phyloP scores from a whole-genome alignment of 108 stramenopile species.

The Conticribra guillardii region DNA sequence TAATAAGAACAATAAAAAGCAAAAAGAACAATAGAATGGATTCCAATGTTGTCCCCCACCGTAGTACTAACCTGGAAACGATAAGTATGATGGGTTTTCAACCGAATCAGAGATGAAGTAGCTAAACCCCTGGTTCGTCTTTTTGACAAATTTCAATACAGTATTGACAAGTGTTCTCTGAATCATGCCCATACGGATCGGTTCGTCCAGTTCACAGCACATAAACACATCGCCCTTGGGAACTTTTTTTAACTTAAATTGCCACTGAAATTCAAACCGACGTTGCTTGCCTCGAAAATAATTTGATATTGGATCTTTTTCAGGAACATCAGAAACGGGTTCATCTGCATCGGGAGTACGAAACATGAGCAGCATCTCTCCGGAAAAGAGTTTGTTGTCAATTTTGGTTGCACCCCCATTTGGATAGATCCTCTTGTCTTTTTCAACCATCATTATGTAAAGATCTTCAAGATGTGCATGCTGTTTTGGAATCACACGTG shows the following conservation, averaged over 20 bases:
- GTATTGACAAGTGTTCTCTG: conserved; percentile 85
- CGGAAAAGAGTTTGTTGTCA: conserved; percentile 82
- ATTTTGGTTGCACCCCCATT: conserved; percentile 44
- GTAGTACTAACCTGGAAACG: no score
- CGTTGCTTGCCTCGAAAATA: conserved; percentile 82
- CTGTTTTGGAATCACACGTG: conserved; percentile 15
- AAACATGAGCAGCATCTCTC: conserved; percentile 84
- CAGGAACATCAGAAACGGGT: conserved; percentile 22
- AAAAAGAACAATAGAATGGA: no score
- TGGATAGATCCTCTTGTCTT: conserved; percentile 49
- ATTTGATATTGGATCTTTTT: conserved; percentile 45
- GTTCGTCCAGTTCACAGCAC: conserved; percentile 82
- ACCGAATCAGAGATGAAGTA: conserved; percentile 36
- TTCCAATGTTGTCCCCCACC: no score
- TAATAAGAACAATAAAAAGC: no score
- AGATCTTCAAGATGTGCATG: conserved; percentile 36
- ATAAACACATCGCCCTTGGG: conserved; percentile 76
- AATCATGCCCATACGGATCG: conserved; percentile 86
- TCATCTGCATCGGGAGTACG: conserved; percentile 85
- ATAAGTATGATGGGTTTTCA: conserved; percentile 73
- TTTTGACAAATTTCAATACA: conserved; percentile 86
- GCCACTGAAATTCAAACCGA: conserved; percentile 94
- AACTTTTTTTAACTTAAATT: conserved; percentile 81
- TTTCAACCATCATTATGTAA: conserved; percentile 51
- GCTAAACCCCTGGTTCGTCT: conserved; percentile 65